Base-by-base conservation (phyloP, 2,329 filamentous ascomycete genomes). In the Cordyceps javanica region DNA sequence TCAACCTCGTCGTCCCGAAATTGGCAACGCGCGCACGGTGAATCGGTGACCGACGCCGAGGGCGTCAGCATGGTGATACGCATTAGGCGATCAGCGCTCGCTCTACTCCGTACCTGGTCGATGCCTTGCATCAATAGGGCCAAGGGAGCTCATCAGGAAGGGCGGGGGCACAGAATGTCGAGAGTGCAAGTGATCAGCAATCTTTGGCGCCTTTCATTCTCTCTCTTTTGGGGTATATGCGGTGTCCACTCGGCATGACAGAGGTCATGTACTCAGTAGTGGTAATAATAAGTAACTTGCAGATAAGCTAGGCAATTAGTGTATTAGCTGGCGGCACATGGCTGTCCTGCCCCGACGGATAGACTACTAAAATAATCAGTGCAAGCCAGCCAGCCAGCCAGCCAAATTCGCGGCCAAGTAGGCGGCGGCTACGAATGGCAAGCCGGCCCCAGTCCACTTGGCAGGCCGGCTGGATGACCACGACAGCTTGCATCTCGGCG, bases 121-220 rank as follows among this genome's bases (percentile, higher is more conserved):
- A 55, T 48, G 53, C 23, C 53, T 48, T 39, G 53, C 53, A 55
- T 55, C 23, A 55, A 46, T 39, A 23, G 42, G 32, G 11, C 30
- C 36, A 14, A 16, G 36, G 6, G 6, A 32, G n/a, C n/a, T n/a
- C n/a, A 32, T 21, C 7, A 38, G n/a, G 50, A 28, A 26, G 44
- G 30, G 23, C 9, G 8, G 9, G 21, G n/a, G n/a, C n/a, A n/a
- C 23, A 38, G 19, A 2, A 21, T 11, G 16, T 48, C 28, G n/a
- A 36, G 23, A 36, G 14, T 16, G 16, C 21, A 48, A 28, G 42
- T 38, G 53, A 55, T 41, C 53, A 55, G 25, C 53, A 36, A 8
- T 14, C 13, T 23, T 19, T 2, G 28, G 51, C 26, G 26, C 34
- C 50, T 19, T 36, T 54, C 23, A 36, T 48, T 14, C 21, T 38